Percentiles rank a stretch among this genome's conserved stretches.
These are phyloP conservation scores for Spencermartinsiella europaea DNA, from an alignment of 805 yeast genomes.

Conservation along the genomic window DNA sequence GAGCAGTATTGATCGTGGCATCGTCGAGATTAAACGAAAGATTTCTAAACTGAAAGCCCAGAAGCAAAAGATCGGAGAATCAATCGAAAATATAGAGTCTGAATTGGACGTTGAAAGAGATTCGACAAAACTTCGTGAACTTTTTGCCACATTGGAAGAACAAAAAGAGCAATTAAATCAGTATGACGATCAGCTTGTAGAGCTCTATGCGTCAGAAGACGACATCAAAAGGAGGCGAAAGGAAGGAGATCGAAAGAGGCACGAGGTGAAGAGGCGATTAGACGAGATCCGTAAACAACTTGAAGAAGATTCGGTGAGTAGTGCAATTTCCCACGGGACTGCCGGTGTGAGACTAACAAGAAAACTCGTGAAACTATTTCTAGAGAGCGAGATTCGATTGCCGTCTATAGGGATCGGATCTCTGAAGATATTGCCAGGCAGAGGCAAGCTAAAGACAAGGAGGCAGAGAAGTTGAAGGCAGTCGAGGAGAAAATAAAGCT, in stretches of 20 bases:
- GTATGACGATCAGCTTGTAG: neutral
- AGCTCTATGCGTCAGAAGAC: neutral
- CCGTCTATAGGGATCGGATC: neutral
- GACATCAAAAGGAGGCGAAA: neutral
- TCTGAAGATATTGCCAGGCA: neutral
- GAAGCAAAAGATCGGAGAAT: neutral
- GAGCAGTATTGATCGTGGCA: neutral
- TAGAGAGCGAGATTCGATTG: neutral
- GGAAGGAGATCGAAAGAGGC: neutral
- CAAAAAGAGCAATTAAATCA: neutral
- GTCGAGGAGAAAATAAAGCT: neutral
- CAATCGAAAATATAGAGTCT: neutral
- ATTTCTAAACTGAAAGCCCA: neutral
- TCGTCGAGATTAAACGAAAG: neutral
- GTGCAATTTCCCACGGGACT: neutral
- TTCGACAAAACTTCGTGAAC: neutral
- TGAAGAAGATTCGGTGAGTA: neutral
- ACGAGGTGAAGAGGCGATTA: neutral
- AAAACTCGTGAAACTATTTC: neutral
- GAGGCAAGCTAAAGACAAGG: neutral
- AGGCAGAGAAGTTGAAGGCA: neutral
- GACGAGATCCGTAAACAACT: neutral
- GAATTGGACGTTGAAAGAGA: constrained; percentile 1
- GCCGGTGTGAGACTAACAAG: neutral
- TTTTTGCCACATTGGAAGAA: neutral